Evolutionary conservation across 2,329 filamentous ascomycete species (phyloP).

Genomic region (Exophiala phaeomuriformis): DNA sequence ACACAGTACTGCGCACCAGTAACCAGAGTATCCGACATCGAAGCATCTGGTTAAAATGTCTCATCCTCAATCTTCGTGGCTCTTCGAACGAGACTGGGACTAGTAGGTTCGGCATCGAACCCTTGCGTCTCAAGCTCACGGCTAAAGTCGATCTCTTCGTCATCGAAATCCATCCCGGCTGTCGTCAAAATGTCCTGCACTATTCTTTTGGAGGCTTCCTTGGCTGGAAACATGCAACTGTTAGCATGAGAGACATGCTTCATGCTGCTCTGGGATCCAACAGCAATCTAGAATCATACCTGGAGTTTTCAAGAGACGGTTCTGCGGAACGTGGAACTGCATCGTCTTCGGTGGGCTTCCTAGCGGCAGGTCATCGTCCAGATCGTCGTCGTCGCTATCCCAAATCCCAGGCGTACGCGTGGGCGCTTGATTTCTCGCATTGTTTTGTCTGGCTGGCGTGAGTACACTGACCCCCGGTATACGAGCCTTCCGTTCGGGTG

Average conservation of each 20-base stretch:
- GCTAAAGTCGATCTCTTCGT: conserved; percentile 30
- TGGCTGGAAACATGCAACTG: conserved; percentile 32
- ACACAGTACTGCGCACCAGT: background rate
- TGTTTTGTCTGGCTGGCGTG: conserved; percentile 50
- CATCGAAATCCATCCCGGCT: conserved; percentile 35
- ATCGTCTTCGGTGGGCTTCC: conserved; percentile 80
- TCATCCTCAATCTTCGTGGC: conserved; percentile 40
- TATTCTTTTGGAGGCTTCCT: conserved; percentile 45
- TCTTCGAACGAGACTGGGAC: conserved; percentile 41
- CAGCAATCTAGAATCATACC: conserved; percentile 30
- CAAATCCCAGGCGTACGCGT: conserved; percentile 49
- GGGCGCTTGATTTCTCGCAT: conserved; percentile 21
- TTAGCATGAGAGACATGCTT: background rate
- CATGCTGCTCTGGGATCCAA: too few relatives aligned
- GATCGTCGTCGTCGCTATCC: conserved; percentile 65
- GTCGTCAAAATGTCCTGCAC: conserved; percentile 43
- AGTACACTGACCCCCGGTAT: conserved; percentile 71
- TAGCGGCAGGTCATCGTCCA: conserved; percentile 47
- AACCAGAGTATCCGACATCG: too few relatives aligned
- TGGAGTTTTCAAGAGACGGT: conserved; percentile 43
- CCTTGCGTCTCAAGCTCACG: conserved; percentile 18
- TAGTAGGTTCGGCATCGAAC: conserved; percentile 35
- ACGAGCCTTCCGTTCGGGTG: conserved; percentile 51
- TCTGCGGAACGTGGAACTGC: conserved; percentile 47
- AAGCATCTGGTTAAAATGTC: conserved; percentile 33